These are phyloP conservation scores for Zymoseptoria ardabiliae DNA, from an alignment of 2,329 filamentous ascomycete species.

Conservation along the genomic window DNA sequence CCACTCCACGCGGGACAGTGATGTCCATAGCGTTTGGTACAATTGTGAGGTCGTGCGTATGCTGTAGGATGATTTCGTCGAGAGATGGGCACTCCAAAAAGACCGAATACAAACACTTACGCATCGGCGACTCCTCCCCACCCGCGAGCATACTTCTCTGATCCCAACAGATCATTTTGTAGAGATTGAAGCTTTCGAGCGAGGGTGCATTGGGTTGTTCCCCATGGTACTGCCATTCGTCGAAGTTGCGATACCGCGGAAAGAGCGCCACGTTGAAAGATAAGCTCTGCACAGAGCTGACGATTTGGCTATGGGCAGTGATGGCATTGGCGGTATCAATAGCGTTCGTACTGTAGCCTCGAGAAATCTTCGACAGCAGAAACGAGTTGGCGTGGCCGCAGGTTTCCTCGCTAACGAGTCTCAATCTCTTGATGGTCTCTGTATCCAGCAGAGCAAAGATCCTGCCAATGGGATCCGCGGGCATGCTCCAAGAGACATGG, in stretches of 20 bases:
- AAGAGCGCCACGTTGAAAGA: neutral
- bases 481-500: neutral
- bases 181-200: too few species aligned
- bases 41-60: neutral
- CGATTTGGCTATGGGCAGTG: neutral
- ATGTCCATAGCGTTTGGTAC: too few species aligned
- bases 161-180: too few species aligned
- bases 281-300: neutral
- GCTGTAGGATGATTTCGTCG: neutral
- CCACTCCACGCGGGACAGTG: neutral
- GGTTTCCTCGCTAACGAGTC: neutral
- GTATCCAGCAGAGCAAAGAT: neutral
- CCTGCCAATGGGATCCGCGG: neutral
- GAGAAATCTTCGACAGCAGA: neutral
- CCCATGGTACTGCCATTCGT: neutral
- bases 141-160: neutral
- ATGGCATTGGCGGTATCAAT: neutral
- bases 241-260: neutral
- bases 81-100: neutral
- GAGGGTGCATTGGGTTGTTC: too few species aligned
- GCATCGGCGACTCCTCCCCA: neutral
- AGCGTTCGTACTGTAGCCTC: neutral
- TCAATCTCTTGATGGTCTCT: neutral
- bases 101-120: neutral
- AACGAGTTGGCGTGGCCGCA: too few species aligned